Percentiles rank a stretch among this genome's conserved stretches.
phyloP scores from a whole-genome alignment of 164 flowering plant species.

The Nelumbo lutea region DNA sequence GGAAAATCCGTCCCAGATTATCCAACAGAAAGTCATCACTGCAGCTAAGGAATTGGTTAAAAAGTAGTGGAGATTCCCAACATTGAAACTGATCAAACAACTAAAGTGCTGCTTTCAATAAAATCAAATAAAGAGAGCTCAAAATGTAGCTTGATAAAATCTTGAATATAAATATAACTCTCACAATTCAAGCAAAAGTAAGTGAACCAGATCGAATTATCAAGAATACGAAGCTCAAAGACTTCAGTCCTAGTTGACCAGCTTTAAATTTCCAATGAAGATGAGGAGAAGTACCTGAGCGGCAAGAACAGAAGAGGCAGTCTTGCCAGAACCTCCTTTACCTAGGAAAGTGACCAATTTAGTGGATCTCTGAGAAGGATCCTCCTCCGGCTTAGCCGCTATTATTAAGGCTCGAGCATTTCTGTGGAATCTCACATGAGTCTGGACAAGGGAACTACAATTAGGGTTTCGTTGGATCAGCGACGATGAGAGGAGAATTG shows the following conservation, averaged over 20 bases:
- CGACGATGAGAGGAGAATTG: not conserved
- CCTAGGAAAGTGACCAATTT: slow-evolving; percentile 77
- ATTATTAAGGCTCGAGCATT: slow-evolving; percentile 8
- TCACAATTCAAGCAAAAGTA: not conserved
- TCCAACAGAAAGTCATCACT: too few relatives aligned
- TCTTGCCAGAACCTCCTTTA: slow-evolving; percentile 98
- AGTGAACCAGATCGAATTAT: not conserved
- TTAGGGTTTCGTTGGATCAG: slow-evolving; percentile 11
- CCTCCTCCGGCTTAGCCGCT: slow-evolving; percentile 17
- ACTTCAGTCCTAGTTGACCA: too few relatives aligned
- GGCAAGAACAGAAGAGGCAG: slow-evolving; percentile 73
- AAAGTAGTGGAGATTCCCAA: not conserved
- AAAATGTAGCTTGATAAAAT: too few relatives aligned
- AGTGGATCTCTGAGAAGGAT: slow-evolving; percentile 22
- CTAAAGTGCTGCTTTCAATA: not conserved
- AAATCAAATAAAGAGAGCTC: too few relatives aligned
- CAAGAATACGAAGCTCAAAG: not conserved
- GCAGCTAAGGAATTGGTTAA: not conserved
- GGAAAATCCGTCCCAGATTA: too few relatives aligned
- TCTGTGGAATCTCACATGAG: slow-evolving; percentile 6
- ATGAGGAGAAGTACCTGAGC: slow-evolving; percentile 56
- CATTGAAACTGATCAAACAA: not conserved
- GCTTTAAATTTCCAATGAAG: not conserved
- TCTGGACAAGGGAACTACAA: not conserved
- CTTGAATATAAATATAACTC: too few relatives aligned